Conservation (phyloP, 2,329 filamentous ascomycete genomes). For the Cyphellophora europaea region DNA sequence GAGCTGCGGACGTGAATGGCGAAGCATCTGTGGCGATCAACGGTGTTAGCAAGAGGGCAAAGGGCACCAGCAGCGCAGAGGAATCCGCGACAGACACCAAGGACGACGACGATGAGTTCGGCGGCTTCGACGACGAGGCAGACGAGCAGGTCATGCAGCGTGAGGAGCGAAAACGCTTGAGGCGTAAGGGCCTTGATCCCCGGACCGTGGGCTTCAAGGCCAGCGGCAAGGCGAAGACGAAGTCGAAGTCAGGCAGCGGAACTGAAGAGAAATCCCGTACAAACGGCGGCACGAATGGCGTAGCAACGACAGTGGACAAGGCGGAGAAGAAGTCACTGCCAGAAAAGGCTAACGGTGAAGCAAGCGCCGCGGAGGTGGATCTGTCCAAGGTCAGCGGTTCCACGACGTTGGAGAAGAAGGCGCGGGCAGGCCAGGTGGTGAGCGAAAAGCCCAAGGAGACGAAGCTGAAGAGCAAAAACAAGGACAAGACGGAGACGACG, state of each 20-base stretch:
- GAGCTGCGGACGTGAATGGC: conserved; percentile 20
- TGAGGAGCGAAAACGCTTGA: conserved; percentile 64
- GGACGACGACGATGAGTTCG: conserved; percentile 51
- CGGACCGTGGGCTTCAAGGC: conserved; percentile 36
- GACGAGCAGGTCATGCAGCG: conserved; percentile 63
- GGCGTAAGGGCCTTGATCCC: conserved; percentile 65
- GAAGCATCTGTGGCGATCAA: conserved; percentile 8
- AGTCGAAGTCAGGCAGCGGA: background rate
- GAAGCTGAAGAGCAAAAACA: background rate
- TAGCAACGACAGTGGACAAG: no score
- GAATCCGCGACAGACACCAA: conserved; percentile 18
- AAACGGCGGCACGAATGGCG: no score
- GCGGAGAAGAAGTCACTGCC: no score
- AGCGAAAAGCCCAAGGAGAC: background rate
- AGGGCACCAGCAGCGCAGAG: conserved; percentile 18
- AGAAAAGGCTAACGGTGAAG: background rate
- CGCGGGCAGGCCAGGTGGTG: background rate
- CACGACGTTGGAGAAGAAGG: background rate
- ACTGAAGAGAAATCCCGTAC: conserved; percentile 1
- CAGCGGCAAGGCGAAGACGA: background rate
- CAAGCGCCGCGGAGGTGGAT: background rate
- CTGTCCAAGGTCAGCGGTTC: background rate
- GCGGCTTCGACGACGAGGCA: conserved; percentile 64
- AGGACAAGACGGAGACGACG: background rate
- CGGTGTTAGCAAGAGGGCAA: conserved; percentile 20